Evolutionary conservation across 768 basidiomycete genomes (phyloP), one percentile per base, ranked within the genome.

Genomic region (Pisolithus sp.): DNA sequence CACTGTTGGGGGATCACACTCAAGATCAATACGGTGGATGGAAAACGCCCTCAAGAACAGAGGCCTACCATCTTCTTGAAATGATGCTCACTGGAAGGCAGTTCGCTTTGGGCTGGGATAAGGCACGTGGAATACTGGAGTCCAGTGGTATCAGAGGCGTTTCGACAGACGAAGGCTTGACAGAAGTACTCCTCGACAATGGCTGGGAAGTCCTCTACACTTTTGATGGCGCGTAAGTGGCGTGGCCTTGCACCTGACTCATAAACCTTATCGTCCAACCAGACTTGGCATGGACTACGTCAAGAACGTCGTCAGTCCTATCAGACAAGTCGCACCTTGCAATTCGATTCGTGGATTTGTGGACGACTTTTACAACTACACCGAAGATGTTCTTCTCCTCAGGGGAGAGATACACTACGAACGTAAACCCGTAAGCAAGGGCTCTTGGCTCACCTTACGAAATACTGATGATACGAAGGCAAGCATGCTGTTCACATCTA

Each of bases 281-380:
- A 76, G 75, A 31, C 61, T 68, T n/a, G 68, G 72, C 17, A 71
- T 74, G 72, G 75, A 76, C 20, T 71, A 56, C 54, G 66, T 73
- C 21, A 74, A 76, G 57, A 69, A 71, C 18, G 72, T 75, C 31
- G 69, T 72, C 10, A 59, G 61, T 34, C 71, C 74, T 7, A 59
- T 71, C 48, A 64, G 55, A 36, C 68, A 74, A 58, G 67, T 71
- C 50, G 67, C 62, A 7, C 69, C 65, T 6, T 66, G 65, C 38
- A 58, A 62, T 41, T 62, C 65, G 1, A 64, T 77, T 53, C 68
- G 68, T 18, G 76, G 75, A 21, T 69, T 68, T 41, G 54, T 58
- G 28, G 76, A 76, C 23, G 75, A 76, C 52, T 76, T 67, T 42
- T 55, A 58, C 40, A 50, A 59, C 21, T 38, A 66, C 43, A 56